Percentiles rank a stretch among this genome's conserved stretches.
These are phyloP conservation scores for Sphagnurus paluster DNA, from an alignment of 1,284 basidiomycete genomes.

Conservation along the genomic window DNA sequence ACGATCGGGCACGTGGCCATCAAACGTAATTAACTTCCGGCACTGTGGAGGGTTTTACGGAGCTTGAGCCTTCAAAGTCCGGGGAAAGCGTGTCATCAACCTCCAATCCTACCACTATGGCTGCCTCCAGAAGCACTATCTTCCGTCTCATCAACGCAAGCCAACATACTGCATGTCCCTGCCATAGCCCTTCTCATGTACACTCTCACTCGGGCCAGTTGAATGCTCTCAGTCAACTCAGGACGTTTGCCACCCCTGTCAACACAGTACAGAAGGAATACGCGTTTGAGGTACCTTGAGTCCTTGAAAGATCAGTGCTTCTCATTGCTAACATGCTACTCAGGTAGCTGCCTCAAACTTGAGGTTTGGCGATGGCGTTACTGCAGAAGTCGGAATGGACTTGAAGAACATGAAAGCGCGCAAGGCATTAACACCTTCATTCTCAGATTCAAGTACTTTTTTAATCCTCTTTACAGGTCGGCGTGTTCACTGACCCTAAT, in stretches of 20 bases:
- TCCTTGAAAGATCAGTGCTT: neutral
- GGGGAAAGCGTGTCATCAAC: conserved; percentile 4
- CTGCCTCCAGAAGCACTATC: conserved; percentile 59
- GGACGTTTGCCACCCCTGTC: conserved; percentile 84
- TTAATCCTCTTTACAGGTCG: conserved; percentile 57
- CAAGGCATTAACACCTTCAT: conserved; percentile 50
- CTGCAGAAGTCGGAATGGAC: conserved; percentile 92
- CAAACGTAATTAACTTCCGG: neutral
- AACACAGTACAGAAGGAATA: conserved; percentile 85
- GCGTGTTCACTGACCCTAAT: conserved; percentile 90
- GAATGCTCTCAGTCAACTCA: conserved; percentile 58
- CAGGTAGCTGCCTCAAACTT: conserved; percentile 91
- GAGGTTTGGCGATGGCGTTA: conserved; percentile 88
- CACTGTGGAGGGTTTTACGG: conserved; percentile 6
- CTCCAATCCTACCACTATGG: conserved; percentile 38
- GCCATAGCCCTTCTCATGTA: conserved; percentile 59
- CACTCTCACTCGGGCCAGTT: conserved; percentile 39
- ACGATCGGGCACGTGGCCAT: conserved; percentile 11
- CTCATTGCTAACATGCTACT: conserved; percentile 12
- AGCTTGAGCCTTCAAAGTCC: conserved; percentile 3
- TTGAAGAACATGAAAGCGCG: conserved; percentile 87
- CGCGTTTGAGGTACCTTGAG: conserved; percentile 82
- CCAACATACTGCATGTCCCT: conserved; percentile 74
- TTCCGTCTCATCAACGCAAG: conserved; percentile 70
- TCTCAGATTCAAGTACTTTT: conserved; percentile 9